Evolutionary conservation across 257 asterid genomes (phyloP), one percentile per base, ranked within the genome.

Genomic region (Solanum medicagineum): DNA sequence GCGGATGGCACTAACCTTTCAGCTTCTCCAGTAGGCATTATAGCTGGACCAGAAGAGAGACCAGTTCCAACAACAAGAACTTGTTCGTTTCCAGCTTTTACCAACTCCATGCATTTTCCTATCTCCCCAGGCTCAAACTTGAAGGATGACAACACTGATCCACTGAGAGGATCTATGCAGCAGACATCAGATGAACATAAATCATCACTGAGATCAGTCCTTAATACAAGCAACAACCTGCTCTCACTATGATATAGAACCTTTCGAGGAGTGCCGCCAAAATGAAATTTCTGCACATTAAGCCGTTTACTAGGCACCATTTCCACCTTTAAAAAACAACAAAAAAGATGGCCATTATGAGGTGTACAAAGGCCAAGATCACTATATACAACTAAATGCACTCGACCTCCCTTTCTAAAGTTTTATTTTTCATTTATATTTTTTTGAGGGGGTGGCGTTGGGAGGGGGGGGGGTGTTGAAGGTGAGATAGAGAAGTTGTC

Each of bases 1-100:
- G 66, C 62, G 62, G 69, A 20, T 20, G 32, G 10, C 36, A 56
- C 84, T 32, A 65, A 96, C 99, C 98, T 94, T 91, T 95, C 99
- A 88, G 99, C 98, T 94, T 96, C 99, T 85, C 99, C 99, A 88
- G 93, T 94, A 22, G 98, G 94, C 98, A 95, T 95, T 87, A 96
- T 92, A 89, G 94, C 97, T 70, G 98, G 96, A 85, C 99, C 98
- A 85, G 95, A 87, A 86, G 98, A 95, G 69, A 88, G 91, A 89
- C 98, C 92, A 70, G 99, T 96, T 84, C 99, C 99, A 87, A 96
- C 92, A 86, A 96, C 96, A 93, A 96, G 88, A 75, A 96, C 97
- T 45, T 89, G 92, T 87, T 94, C 97, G 77, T 88, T 90, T 63
- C 98, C 97, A 81, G 87, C 93, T 89, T 93, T 95, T 83, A 96